Evolutionary conservation across 2,329 filamentous ascomycete species (phyloP), one percentile per base, ranked within the genome.

Genomic region (Pseudocercospora eumusae): DNA sequence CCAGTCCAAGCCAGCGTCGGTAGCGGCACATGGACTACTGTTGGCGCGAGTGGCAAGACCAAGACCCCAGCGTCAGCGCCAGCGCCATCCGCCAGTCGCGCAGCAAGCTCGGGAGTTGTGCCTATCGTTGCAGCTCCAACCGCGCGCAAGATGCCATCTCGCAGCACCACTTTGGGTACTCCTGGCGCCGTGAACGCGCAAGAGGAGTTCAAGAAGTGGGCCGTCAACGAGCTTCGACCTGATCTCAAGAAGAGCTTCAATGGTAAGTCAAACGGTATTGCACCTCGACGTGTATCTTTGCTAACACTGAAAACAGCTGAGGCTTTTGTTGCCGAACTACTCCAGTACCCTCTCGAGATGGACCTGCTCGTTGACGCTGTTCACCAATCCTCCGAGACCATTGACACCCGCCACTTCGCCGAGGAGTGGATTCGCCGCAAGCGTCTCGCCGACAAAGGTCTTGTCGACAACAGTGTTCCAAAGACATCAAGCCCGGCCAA

Each of bases 201-300:
- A 75, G 93, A 96, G 44, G 95, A 98, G 76, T 96, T 99, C 76
- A 88, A 87, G 73, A 97, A 96, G 77, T 99, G 95, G 95, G 87
- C 93, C 18, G 87, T 90, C 69, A 84, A 86, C 59, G 88, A 95
- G 74, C 82, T 99, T 66, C 83, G 85, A 60, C 88, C 91, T 62
- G 92, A 93, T 53, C 75, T 91, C 60, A 87, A 87, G 73, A 82
- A 83, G 75, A 82, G 81, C 65, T 90, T 89, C 67, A 86, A 87
- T 79, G 84, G 87, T 89, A 81, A 75, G 81, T 42, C 49, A 1
- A 11, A 50, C 27, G n/a, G 23, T 15, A 52, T 58, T 5, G 36
- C 50, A 1, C 10, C 36, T 49, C 5, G 47, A 21, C 62, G 49
- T 45, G 59, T 47, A 52, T 54, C 28, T 11, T 20, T 63, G 57